Conservation (phyloP, 768 basidiomycete species). For the Dioszegia crocea region DNA sequence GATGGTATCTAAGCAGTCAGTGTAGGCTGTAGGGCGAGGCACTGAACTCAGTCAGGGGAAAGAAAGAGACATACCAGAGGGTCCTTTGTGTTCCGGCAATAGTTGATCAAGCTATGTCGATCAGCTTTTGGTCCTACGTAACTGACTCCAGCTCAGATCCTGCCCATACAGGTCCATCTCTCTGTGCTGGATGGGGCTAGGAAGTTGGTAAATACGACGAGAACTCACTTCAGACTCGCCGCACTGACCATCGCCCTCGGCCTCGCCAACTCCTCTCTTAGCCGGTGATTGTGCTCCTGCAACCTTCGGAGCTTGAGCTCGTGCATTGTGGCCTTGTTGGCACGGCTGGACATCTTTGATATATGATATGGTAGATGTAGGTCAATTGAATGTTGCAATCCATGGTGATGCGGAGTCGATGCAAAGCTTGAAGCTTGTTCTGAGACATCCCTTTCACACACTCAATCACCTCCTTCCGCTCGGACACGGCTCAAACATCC, state of each 20-base stretch:
- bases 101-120: constrained; percentile 73
- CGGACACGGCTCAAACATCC: no score
- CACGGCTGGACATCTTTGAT: constrained; percentile 37
- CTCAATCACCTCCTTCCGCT: no score
- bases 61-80: constrained; percentile 39
- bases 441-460: no score
- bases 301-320: constrained; percentile 92
- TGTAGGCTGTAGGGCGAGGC: background rate
- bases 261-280: constrained; percentile 82
- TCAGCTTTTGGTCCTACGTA: no score
- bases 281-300: constrained; percentile 87
- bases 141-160: no score
- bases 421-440: no score
- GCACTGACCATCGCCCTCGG: constrained; percentile 87
- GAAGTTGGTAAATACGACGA: background rate
- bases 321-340: constrained; percentile 78
- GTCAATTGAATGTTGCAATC: no score
- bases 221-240: constrained; percentile 75
- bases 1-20: constrained; percentile 68
- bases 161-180: no score
- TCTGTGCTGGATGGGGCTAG: no score
- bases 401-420: no score
- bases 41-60: background rate
- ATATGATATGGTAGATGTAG: no score
- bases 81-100: constrained; percentile 91